These are phyloP conservation scores for Blumeria hordei DNA, from an alignment of 2,329 filamentous ascomycete species.

Conservation along the genomic window DNA sequence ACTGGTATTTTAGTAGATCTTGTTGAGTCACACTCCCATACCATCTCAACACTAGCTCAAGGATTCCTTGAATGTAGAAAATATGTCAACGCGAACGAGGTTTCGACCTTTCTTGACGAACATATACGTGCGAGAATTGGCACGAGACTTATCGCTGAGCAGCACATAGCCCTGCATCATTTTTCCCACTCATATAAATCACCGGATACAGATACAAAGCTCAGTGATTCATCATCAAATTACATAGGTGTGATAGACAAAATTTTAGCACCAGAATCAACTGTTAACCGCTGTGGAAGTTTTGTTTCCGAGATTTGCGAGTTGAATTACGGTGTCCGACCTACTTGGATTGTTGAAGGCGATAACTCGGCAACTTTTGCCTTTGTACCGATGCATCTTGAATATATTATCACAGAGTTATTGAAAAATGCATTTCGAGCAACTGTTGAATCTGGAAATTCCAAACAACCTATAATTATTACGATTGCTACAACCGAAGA, in stretches of 20 bases:
- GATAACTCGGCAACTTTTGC: slow-evolving; percentile 74
- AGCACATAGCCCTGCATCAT: slow-evolving; percentile 79
- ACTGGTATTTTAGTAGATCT: slow-evolving; percentile 83
- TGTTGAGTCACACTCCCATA: slow-evolving; percentile 86
- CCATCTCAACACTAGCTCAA: slow-evolving; percentile 73
- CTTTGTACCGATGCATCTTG: slow-evolving; percentile 83
- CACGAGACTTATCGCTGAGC: slow-evolving; percentile 80
- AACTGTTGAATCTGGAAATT: slow-evolving; percentile 62
- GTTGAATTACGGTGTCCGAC: slow-evolving; percentile 77
- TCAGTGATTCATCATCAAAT: slow-evolving; percentile 25
- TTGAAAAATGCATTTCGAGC: slow-evolving; percentile 94
- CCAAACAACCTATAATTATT: slow-evolving; percentile 63
- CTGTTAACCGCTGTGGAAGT: slow-evolving; percentile 63
- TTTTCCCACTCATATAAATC: slow-evolving; percentile 48
- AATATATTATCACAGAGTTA: slow-evolving; percentile 91
- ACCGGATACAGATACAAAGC: slow-evolving; percentile 24
- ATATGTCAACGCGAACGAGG: slow-evolving; percentile 61
- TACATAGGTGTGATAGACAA: slow-evolving; percentile 96
- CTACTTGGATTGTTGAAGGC: slow-evolving; percentile 58
- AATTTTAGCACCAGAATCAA: slow-evolving; percentile 53
- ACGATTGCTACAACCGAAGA: slow-evolving; percentile 52
- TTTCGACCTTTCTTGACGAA: slow-evolving; percentile 81
- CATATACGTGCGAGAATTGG: slow-evolving; percentile 86
- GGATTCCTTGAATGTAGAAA: slow-evolving; percentile 84
- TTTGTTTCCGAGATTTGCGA: slow-evolving; percentile 95